Percentiles rank a stretch among this genome's conserved stretches.
Conservation (phyloP, 2,329 filamentous ascomycete species). For the Colletotrichum phormii region DNA sequence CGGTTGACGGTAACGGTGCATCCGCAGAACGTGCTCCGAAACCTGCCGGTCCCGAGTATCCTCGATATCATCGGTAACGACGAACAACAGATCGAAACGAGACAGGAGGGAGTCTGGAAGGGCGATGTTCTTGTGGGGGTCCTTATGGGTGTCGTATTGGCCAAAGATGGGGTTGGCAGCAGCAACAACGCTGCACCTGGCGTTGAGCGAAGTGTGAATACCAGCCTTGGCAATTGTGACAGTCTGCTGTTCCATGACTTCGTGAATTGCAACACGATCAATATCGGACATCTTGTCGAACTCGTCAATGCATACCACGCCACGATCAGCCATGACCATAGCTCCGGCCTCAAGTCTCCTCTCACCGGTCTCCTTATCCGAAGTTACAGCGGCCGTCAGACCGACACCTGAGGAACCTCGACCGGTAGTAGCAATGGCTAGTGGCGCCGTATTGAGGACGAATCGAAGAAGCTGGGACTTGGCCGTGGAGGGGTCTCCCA, state of each 20-base stretch:
- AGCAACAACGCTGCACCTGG: slow-evolving; percentile 94
- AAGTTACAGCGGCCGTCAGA: slow-evolving; percentile 95
- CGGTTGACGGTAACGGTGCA: slow-evolving; percentile 94
- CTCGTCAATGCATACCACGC: slow-evolving; percentile 98
- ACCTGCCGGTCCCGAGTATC: slow-evolving; percentile 90
- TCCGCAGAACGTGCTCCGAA: slow-evolving; percentile 95
- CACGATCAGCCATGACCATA: slow-evolving; percentile 97
- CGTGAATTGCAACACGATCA: slow-evolving; percentile 97
- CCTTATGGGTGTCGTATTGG: slow-evolving; percentile 98
- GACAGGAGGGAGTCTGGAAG: slow-evolving; percentile 95
- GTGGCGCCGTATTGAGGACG: slow-evolving; percentile 93
- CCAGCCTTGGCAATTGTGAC: slow-evolving; percentile 99
- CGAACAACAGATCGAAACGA: slow-evolving; percentile 97
- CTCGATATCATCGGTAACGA: slow-evolving; percentile 98
- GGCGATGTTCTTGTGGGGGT: slow-evolving; percentile 98
- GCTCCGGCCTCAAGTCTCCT: slow-evolving; percentile 94
- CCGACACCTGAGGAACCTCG: slow-evolving; percentile 97
- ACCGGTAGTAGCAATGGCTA: slow-evolving; percentile 97
- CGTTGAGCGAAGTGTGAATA: slow-evolving; percentile 97
- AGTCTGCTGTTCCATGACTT: slow-evolving; percentile 99
- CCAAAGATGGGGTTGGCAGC: slow-evolving; percentile 98
- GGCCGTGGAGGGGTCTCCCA: slow-evolving; percentile 96
- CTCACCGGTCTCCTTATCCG: slow-evolving; percentile 97
- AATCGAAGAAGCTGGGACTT: slow-evolving; percentile 99
- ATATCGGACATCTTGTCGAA: slow-evolving; percentile 99